Conservation (phyloP, 1,284 basidiomycete genomes). For the Ceratobasidium sp. region DNA sequence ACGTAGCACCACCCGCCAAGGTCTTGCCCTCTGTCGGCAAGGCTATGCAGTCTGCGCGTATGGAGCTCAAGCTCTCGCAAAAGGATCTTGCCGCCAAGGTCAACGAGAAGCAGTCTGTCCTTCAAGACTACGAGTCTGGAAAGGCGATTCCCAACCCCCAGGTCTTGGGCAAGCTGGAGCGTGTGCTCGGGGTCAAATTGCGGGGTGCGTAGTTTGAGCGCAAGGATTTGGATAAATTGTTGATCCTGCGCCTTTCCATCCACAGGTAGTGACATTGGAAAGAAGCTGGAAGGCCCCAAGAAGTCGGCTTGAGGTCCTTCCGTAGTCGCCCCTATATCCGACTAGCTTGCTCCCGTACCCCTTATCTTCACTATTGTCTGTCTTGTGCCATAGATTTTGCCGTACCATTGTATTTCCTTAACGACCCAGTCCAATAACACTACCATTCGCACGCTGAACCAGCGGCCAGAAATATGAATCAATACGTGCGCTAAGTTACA, state of each 20-base stretch:
- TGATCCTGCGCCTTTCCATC: constrained; percentile 39
- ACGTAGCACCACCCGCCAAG: constrained; percentile 94
- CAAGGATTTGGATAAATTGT: constrained; percentile 22
- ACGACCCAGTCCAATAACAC: constrained; percentile 1
- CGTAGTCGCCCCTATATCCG: constrained; percentile 28
- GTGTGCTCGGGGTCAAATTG: constrained; percentile 90
- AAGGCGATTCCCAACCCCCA: constrained; percentile 92
- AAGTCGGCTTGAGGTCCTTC: constrained; percentile 57
- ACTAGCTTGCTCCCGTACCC: constrained; percentile 17
- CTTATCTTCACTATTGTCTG: not conserved
- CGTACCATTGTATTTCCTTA: constrained; percentile 26
- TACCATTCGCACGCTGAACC: constrained; percentile 5
- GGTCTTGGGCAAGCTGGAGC: constrained; percentile 93
- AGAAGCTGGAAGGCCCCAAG: constrained; percentile 81
- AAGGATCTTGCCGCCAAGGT: constrained; percentile 95
- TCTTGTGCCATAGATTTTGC: constrained; percentile 13
- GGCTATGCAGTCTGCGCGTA: constrained; percentile 87
- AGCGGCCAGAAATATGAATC: constrained; percentile 8
- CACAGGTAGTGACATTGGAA: constrained; percentile 80
- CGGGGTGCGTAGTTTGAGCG: constrained; percentile 69
- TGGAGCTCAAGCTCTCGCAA: constrained; percentile 84
- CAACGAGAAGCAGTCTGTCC: constrained; percentile 89
- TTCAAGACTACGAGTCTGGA: constrained; percentile 92
- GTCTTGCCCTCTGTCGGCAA: constrained; percentile 84
- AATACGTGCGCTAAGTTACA: constrained; percentile 8